Evolutionary conservation across 306 rosid species (phyloP).

Genomic region (cucumber (Cucumis sativus)): Cucumber_9930_V3 NC_026661.2:21631501-21632000

Average conservation of each 20-base stretch:
- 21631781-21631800: background rate
- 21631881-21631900: background rate
- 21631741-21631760: background rate
- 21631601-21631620: background rate
- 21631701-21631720: background rate
- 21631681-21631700: background rate
- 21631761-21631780: background rate
- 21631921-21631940: background rate
- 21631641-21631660: background rate
- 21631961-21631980: conserved; percentile 42
- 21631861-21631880: background rate
- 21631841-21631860: background rate
- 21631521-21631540: background rate
- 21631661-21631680: background rate
- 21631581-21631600: background rate
- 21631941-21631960: background rate
- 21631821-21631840: background rate
- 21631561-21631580: background rate
- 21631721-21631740: background rate
- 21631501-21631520: background rate
- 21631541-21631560: background rate
- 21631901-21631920: background rate
- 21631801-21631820: background rate
- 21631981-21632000: conserved; percentile 56
- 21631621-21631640: background rate